Conservation (phyloP, 108 stramenopile genomes). For the Schizochytrium sp. region DNA sequence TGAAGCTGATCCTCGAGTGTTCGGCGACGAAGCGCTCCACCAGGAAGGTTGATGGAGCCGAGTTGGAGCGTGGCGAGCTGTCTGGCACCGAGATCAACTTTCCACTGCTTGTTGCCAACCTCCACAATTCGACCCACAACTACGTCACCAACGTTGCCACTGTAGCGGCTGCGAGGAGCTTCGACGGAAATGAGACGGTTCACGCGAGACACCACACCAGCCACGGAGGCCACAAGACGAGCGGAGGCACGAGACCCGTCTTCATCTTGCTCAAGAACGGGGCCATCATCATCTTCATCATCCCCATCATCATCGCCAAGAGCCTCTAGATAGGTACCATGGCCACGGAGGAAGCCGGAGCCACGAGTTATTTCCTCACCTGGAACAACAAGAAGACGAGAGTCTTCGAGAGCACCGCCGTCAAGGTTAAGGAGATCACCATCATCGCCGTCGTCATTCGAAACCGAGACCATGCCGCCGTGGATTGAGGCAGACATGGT, state of each 20-base stretch:
- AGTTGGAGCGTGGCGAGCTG: conserved; percentile 84
- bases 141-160: conserved; percentile 93
- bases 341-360: conserved; percentile 89
- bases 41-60: conserved; percentile 89
- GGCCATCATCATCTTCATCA: conserved; percentile 61
- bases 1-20: conserved; percentile 93
- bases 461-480: not conserved
- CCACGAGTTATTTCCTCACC: conserved; percentile 87
- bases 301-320: conserved; percentile 64
- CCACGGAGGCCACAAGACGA: conserved; percentile 85
- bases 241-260: conserved; percentile 68
- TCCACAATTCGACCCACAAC: conserved; percentile 92
- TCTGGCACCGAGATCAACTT: conserved; percentile 76
- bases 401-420: not conserved
- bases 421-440: not conserved
- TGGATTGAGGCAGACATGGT: too few relatives aligned
- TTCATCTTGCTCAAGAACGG: conserved; percentile 44
- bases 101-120: conserved; percentile 89
- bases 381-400: conserved; percentile 80
- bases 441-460: not conserved
- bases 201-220: conserved; percentile 91
- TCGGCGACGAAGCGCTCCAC: conserved; percentile 90
- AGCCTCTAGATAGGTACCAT: conserved; percentile 92
- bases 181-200: conserved; percentile 96
- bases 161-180: conserved; percentile 79